A percentile compares a stretch with the other conserved stretches of the same genome.
These are phyloP conservation scores for Neurospora sp. DNA, from an alignment of 495 filamentous ascomycete genomes.

Conservation along the genomic window DNA sequence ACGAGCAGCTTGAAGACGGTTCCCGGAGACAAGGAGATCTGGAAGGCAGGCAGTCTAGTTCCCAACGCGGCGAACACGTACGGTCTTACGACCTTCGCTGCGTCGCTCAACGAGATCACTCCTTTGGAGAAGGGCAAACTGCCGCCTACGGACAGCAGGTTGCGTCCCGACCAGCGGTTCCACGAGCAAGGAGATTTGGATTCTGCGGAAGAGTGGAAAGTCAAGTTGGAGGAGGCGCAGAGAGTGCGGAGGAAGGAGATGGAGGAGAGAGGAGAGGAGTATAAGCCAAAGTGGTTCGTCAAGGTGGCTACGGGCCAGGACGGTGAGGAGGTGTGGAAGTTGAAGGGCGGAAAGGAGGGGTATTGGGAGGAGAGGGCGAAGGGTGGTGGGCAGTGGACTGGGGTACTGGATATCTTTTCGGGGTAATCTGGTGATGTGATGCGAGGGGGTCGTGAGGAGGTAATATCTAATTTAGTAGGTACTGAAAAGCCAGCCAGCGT, in stretches of 20 bases:
- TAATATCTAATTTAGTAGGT: neutral
- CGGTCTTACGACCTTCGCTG: constrained; percentile 80
- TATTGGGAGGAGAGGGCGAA: constrained; percentile 83
- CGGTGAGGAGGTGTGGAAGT: constrained; percentile 68
- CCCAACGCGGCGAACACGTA: constrained; percentile 67
- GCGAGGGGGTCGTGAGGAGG: neutral
- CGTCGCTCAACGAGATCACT: constrained; percentile 80
- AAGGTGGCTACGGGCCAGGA: constrained; percentile 42
- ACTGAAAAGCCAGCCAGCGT: neutral
- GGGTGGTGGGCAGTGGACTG: constrained; percentile 50
- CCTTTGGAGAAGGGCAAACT: constrained; percentile 59
- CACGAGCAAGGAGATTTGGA: constrained; percentile 76
- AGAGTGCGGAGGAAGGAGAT: constrained; percentile 60
- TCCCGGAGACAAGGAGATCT: constrained; percentile 57
- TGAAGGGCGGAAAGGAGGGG: constrained; percentile 69
- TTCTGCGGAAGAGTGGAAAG: constrained; percentile 73
- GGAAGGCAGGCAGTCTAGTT: constrained; percentile 67
- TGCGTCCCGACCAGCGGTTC: constrained; percentile 88
- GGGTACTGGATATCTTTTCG: constrained; percentile 60
- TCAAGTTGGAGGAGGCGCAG: constrained; percentile 76
- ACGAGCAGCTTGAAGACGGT: constrained; percentile 57
- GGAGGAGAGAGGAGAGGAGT: constrained; percentile 60
- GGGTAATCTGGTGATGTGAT: constrained; percentile 1
- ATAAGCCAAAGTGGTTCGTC: constrained; percentile 76
- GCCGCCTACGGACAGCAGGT: constrained; percentile 68